Conservation (phyloP, 257 asterid species). For the Ligustrum vulgare region DNA sequence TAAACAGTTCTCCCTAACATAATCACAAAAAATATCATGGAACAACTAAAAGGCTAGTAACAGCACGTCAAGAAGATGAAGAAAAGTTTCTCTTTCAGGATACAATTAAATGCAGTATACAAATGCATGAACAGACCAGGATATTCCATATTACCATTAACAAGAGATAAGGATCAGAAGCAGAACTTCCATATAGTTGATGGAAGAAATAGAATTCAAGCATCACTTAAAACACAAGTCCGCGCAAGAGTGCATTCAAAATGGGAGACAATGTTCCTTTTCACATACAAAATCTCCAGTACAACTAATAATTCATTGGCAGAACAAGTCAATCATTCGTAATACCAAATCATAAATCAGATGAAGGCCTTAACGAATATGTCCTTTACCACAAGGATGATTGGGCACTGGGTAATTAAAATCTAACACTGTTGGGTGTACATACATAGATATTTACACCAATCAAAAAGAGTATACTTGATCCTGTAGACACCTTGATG, state of each 20-base stretch:
- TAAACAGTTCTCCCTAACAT: slow-evolving; percentile 8
- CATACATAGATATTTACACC: neutral
- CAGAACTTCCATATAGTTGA: neutral
- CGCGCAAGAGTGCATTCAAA: neutral
- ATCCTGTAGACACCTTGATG: neutral
- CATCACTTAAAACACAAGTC: neutral
- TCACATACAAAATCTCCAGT: neutral
- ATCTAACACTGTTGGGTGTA: neutral
- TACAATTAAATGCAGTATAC: neutral
- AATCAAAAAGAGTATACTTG: neutral
- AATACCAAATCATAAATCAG: neutral
- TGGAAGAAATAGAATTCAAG: neutral
- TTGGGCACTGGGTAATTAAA: neutral
- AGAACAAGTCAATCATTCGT: neutral
- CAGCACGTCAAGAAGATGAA: neutral
- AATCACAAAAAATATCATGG: slow-evolving; percentile 3
- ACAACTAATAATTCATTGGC: neutral
- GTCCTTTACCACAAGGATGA: neutral
- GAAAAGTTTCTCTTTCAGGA: neutral
- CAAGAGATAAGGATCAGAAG: neutral
- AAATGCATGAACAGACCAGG: neutral
- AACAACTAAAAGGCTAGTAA: neutral
- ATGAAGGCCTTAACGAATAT: neutral
- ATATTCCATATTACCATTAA: neutral
- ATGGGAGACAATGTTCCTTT: neutral